These are phyloP conservation scores for Xylaria sp. DNA, from an alignment of 2,329 filamentous ascomycete genomes.

Conservation along the genomic window DNA sequence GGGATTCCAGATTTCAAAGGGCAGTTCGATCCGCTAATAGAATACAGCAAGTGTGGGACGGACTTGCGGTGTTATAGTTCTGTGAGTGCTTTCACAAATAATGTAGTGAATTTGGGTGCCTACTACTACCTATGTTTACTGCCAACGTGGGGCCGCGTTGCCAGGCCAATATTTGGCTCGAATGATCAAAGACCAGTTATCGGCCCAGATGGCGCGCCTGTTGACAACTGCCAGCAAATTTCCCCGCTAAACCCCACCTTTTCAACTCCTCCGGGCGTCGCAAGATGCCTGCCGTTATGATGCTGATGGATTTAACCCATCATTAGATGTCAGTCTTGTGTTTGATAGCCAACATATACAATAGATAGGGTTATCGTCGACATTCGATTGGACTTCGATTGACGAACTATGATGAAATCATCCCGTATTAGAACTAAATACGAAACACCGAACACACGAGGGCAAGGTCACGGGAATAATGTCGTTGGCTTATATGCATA, in stretches of 20 bases:
- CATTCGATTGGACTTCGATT: not conserved
- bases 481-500: not conserved
- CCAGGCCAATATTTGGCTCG: slow-evolving; percentile 30
- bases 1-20: not conserved
- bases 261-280: not conserved
- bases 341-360: too few relatives aligned
- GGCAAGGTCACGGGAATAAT: not conserved
- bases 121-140: not conserved
- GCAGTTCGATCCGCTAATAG: slow-evolving; percentile 1
- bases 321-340: too few relatives aligned
- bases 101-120: not conserved
- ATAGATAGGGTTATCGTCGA: not conserved
- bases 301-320: too few relatives aligned
- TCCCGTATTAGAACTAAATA: not conserved
- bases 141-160: slow-evolving; percentile 27
- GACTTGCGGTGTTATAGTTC: not conserved
- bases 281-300: too few relatives aligned
- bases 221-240: slow-evolving; percentile 7
- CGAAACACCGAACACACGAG: not conserved
- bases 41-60: not conserved
- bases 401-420: not conserved
- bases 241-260: not conserved
- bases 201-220: not conserved
- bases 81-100: not conserved
- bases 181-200: not conserved